Evolutionary conservation across 1,284 basidiomycete genomes (phyloP), one percentile per base, ranked within the genome.

Genomic region (Puccinia coronata): DNA sequence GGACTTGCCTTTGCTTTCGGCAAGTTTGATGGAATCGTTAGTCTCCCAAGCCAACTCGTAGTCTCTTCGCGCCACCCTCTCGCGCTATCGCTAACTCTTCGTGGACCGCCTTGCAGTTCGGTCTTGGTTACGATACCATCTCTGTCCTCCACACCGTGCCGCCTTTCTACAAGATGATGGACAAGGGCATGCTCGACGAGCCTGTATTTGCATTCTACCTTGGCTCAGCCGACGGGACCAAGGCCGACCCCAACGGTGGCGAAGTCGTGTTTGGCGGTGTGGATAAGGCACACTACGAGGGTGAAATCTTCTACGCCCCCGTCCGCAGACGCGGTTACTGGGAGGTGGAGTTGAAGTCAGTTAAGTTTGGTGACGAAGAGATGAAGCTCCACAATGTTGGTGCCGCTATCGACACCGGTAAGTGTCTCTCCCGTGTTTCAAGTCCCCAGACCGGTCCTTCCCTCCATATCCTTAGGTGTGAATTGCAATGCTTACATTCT

Each of bases 1-100:
- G 97, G 97, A 82, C 91, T 99, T 82, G 92, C 96, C 9, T 99
- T 99, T 87, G 96, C 96, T 34, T 97, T 97, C 85, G 96, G 94
- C 87, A 94, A 93, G 92, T 95, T 86, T 86, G 91, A 57, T 12
- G 31, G 16, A 23, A 57, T 53, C 47, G 75, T 77, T 31, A 25
- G 41, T 61, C 55, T 39, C 25, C 2, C 25, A 1, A 11, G 23
- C 69, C 18, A 16, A 39, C 20, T 9, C 12, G 34, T n/a, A n/a
- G n/a, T n/a, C n/a, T n/a, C n/a, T n/a, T n/a, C 11, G 6, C 1
- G 25, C 18, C 41, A 4, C 9, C 47, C 23, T 79, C 18, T 81
- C 79, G 20, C 77, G 79, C 47, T 82, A 82, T 76, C 82, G 39
- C 49, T 67, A 71, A 11, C 59, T n/a, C 1, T 12, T 57, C 20